A percentile compares a stretch with the other conserved stretches of the same genome.
phyloP scores from a whole-genome alignment of 192 early-diverging fungal genomes.

The Backusella tarrabulga region DNA sequence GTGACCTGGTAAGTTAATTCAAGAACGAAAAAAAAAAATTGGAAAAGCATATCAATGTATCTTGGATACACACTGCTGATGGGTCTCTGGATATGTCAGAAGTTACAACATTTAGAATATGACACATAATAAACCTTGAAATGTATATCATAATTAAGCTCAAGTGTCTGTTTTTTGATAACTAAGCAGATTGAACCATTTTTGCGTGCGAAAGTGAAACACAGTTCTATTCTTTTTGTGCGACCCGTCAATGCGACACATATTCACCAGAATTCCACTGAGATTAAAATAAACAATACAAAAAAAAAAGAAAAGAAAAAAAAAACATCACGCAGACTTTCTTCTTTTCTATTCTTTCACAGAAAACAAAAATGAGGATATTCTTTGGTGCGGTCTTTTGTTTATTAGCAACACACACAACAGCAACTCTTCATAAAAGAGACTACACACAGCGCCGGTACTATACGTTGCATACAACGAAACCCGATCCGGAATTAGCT shows the following conservation, averaged over 20 bases:
- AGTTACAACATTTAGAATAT: too few relatives aligned
- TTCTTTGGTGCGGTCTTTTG: neutral
- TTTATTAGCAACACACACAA: neutral
- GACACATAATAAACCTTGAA: too few relatives aligned
- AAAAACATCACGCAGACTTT: neutral
- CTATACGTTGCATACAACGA: slow-evolving; percentile 45
- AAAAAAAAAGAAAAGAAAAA: neutral
- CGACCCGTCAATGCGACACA: neutral
- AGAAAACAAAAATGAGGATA: neutral
- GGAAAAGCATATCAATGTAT: too few relatives aligned
- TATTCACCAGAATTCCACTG: neutral
- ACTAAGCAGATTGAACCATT: too few relatives aligned
- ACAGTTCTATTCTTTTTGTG: neutral
- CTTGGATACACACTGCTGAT: too few relatives aligned
- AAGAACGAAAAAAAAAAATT: too few relatives aligned
- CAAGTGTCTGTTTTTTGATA: too few relatives aligned
- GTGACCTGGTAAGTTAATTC: too few relatives aligned
- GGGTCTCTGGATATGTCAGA: too few relatives aligned
- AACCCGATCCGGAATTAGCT: slow-evolving; percentile 22
- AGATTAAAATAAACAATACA: neutral
- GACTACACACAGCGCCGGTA: slow-evolving; percentile 46
- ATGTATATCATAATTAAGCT: too few relatives aligned
- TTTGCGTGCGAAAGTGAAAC: neutral
- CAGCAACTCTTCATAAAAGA: slow-evolving; percentile 9
- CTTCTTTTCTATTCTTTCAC: neutral